Conservation (phyloP, 495 filamentous ascomycete species). For the Massariosphaeria phaeospora region DNA sequence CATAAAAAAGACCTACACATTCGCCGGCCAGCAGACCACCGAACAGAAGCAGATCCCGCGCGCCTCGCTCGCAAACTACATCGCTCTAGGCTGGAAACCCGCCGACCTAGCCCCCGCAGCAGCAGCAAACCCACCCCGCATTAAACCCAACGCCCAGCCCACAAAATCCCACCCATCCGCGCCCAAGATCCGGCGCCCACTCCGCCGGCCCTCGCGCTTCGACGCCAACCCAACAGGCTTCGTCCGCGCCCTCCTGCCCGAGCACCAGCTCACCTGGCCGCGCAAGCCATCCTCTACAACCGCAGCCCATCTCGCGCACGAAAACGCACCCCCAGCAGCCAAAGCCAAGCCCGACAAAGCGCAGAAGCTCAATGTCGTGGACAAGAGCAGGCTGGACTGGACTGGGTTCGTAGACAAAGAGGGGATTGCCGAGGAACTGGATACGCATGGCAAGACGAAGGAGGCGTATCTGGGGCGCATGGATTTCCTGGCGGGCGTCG, state of each 20-base stretch:
- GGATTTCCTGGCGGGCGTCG: constrained; percentile 83
- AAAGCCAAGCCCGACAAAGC: constrained; percentile 45
- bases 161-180: too few relatives aligned
- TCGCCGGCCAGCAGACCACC: constrained; percentile 79
- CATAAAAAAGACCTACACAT: constrained; percentile 85
- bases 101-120: constrained; percentile 38
- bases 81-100: constrained; percentile 45
- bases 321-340: constrained; percentile 5
- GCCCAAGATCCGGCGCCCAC: constrained; percentile 56
- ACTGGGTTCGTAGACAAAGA: constrained; percentile 86
- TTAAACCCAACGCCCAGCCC: background rate
- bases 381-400: constrained; percentile 95
- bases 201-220: constrained; percentile 70
- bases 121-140: constrained; percentile 9
- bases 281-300: constrained; percentile 43
- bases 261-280: constrained; percentile 35
- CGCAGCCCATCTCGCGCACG: constrained; percentile 38
- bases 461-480: constrained; percentile 75
- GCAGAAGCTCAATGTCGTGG: constrained; percentile 89
- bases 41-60: constrained; percentile 76
- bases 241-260: constrained; percentile 38
- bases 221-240: constrained; percentile 59
- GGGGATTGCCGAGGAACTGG: constrained; percentile 86
- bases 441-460: constrained; percentile 76
- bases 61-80: constrained; percentile 72